Evolutionary conservation across 164 flowering plant genomes (phyloP).

Genomic region (Vitis vinifera): ASM3070453v1 NC_081808.1:20066001-20066500

Average conservation of each 20-base stretch:
- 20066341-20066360: conserved; percentile 36
- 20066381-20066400: conserved; percentile 58
- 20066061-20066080: no score
- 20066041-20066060: no score
- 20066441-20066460: conserved; percentile 72
- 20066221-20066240: neutral
- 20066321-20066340: conserved; percentile 17
- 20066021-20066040: no score
- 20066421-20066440: conserved; percentile 94
- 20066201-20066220: neutral
- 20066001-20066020: no score
- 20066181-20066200: neutral
- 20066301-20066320: conserved; percentile 27
- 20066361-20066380: conserved; percentile 61
- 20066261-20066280: conserved; percentile 13
- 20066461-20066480: conserved; percentile 60
- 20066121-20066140: no score
- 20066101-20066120: no score
- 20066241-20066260: neutral
- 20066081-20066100: no score
- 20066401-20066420: conserved; percentile 64
- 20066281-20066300: conserved; percentile 21
- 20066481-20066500: conserved; percentile 64
- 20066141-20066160: no score
- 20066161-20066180: no score